Base-by-base conservation (phyloP, 75 land plant species). In the Azolla pinnata region DNA sequence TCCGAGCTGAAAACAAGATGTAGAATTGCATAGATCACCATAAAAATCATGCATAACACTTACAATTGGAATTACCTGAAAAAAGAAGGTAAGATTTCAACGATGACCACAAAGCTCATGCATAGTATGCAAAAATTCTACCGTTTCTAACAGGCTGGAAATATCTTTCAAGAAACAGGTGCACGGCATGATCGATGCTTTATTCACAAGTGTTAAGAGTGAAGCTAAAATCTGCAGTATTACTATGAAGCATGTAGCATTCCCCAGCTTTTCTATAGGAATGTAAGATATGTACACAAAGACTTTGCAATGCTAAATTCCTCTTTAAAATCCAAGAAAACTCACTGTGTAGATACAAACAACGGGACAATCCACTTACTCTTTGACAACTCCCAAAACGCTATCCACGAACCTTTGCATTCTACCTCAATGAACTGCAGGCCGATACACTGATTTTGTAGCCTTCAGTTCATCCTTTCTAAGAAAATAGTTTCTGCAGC, bases 311-410 rank as follows among this genome's bases (percentile, higher is more conserved):
- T n/a, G 54, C 5, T 25, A 19, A 12, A 4, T 4, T 2, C 14
- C n/a, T 17, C 21, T 46, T 17, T 12, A 54, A 4, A 33, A n/a
- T 27, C 0, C 32, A 31, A n/a, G 0, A 14, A 19, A 10, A 10
- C 16, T 20, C 1, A 18, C 0, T 33, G 19, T 5, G 2, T n/a
- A 27, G 4, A 38, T 10, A 12, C 17, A 46, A 47, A 3, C 32
- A 24, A 19, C 3, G 27, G 2, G 31, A 38, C 33, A 34, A 47
- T 17, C 29, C n/a, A 42, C 83, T 71, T 46, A 92, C 97, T 92
- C 97, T 75, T 92, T 88, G 45, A 81, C 74, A 59, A 92, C 79
- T 29, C 86, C 97, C 52, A 92, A 77, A 31, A 62, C 79, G 32
- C 53, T 33, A 55, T 92, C 97, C 18, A 88, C 84, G 27, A 85